Evolutionary conservation across 2,329 filamentous ascomycete genomes (phyloP), one percentile per base, ranked within the genome.

Genomic region (Fusarium torulosum): DNA sequence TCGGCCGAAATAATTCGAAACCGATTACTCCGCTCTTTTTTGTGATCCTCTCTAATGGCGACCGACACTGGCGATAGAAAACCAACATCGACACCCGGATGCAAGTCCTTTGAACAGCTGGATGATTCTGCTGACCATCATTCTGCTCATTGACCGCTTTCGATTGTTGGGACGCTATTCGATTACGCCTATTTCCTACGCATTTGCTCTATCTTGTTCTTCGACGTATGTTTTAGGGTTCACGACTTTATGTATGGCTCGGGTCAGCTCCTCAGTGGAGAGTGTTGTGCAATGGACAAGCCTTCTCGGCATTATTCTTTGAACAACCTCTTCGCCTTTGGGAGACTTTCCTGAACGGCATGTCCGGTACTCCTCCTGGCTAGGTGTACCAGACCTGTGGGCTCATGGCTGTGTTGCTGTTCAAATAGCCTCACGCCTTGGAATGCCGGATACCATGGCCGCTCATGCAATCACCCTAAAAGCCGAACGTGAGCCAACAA

Each of bases 161-260:
- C 69, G 67, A 74, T 67, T 62, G 71, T 72, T 71, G 61, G 67
- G 62, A 42, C 72, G 66, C 69, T 56, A 63, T 64, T 67, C 68
- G 64, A 60, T 65, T 53, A 68, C 58, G 70, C 70, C 62, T 72
- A 59, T 74, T 78, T 74, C 74, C 62, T 71, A 75, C 74, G 72
- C 77, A 76, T 74, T 72, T 76, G 75, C 75, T 79, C 74, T 79
- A 79, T 79, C 77, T 80, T 72, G 78, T 79, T 81, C 78, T 81
- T 79, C 77, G 77, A 80, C 76, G 72, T 70, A 74, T 77, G 67
- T 75, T 72, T 61, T 65, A 60, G 70, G 60, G 65, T 74, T 77
- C 54, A 76, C 73, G 73, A 77, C 71, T 76, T 77, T 63, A 76
- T 66, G 67, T 70, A 76, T 81, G 79, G 78, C 79, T 81, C 77